Base-by-base conservation (phyloP, 2,329 filamentous ascomycete species). In the Colletotrichum sp. region DNA sequence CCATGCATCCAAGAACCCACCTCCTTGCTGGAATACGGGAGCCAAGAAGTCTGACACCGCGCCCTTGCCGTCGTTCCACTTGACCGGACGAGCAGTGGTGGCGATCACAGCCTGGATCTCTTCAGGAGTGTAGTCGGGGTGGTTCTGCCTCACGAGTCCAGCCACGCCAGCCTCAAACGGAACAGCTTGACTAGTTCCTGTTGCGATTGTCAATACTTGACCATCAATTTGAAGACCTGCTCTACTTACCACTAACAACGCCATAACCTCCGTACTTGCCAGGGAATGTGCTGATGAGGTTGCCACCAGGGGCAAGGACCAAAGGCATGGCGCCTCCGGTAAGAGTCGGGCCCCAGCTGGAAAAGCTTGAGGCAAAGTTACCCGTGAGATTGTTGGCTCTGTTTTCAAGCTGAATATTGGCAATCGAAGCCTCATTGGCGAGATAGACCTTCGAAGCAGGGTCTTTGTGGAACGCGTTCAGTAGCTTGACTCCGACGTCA, bases 181-280 rank as follows among this genome's bases (percentile, higher is more conserved):
- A 43, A 82, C 81, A 6, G 86, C 79, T 85, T 88, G 87, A 3
- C 85, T 86, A 2, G 87, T 88, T 36, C 87, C 87, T 72, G 13
- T 62, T 69, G 15, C 55, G 18, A 31, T 6, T 36, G 5, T 18
- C 21, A 62, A 21, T 13, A 51, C 13, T 27, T 1, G 27, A 24
- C 12, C 33, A 0, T n/a, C 8, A 4, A 6, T 27, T 8, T 21
- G 1, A 11, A 38, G 21, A 29, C 21, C 1, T 8, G 8, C 1
- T 16, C 16, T 2, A 57, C 67, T 16, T 57, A 70, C 68, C 67
- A 34, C 80, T 82, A 8, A 84, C 75, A 7, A 88, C 81, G n/a
- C 81, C 83, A 72, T 87, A 87, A 12, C 76, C 71, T 34, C 79
- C 78, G 13, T 66, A 58, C n/a, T 70, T 66, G 13, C 11, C 6